These are phyloP conservation scores for Lachnellula cervina DNA, from an alignment of 2,329 filamentous ascomycete species.

Conservation along the genomic window DNA sequence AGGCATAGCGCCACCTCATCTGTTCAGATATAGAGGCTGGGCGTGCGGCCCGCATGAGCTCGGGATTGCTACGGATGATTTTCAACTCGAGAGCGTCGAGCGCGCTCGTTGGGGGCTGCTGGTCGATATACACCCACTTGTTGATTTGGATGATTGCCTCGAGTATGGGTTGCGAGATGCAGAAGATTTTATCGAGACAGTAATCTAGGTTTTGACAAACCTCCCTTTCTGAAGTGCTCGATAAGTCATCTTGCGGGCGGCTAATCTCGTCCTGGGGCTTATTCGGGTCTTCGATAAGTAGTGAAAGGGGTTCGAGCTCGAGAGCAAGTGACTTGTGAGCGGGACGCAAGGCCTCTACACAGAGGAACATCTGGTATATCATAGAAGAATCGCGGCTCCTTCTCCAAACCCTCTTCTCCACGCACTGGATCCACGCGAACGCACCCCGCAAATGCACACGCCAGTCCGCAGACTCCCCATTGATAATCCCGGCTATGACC, in stretches of 20 bases:
- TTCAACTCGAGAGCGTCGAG: not conserved
- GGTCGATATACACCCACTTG: not conserved
- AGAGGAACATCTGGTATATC: not conserved
- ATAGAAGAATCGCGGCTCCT: not conserved
- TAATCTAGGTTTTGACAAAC: not conserved
- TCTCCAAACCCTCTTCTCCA: not conserved
- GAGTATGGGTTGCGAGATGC: not conserved
- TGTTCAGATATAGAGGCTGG: not conserved
- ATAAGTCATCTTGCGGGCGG: not conserved
- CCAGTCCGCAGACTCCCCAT: not conserved
- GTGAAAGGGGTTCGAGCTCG: not conserved
- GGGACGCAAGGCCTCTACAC: not conserved
- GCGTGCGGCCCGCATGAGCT: not conserved
- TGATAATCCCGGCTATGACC: not conserved
- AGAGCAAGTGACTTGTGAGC: not conserved
- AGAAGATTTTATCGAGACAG: not conserved
- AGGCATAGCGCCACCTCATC: not conserved
- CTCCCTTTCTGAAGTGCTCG: not conserved
- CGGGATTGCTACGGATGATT: not conserved
- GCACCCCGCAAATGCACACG: not conserved
- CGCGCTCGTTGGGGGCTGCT: not conserved
- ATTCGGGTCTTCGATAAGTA: not conserved
- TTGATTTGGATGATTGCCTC: not conserved
- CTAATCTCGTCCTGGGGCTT: too few relatives aligned
- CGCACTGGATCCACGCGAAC: not conserved